These are phyloP conservation scores for Agrostemma githago DNA, from an alignment of 148 eudicot species.

Conservation along the genomic window DNA sequence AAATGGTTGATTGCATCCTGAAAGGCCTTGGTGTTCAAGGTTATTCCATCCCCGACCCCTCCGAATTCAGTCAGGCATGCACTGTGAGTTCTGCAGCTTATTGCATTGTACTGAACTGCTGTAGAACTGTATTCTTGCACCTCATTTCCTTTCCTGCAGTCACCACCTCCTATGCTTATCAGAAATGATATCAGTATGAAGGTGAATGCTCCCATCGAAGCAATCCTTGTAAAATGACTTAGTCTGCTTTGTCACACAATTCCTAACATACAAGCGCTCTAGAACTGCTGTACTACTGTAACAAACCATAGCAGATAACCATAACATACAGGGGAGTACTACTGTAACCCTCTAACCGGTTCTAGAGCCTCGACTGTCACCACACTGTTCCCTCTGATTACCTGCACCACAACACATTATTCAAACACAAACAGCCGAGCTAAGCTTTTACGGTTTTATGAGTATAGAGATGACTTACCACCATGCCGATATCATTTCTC, in stretches of 20 bases:
- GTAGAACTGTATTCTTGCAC: background rate
- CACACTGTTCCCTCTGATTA: constrained; percentile 90
- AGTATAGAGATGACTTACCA: constrained; percentile 48
- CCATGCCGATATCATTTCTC: constrained; percentile 99
- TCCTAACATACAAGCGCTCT: no score
- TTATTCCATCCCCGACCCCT: constrained; percentile 76
- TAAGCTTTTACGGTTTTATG: background rate
- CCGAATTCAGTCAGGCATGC: constrained; percentile 80
- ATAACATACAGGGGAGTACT: no score
- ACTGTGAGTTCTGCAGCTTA: constrained; percentile 59
- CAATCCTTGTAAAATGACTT: no score
- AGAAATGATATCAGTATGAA: constrained; percentile 5
- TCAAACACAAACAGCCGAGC: background rate
- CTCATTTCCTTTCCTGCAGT: constrained; percentile 7
- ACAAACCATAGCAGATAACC: constrained; percentile 10
- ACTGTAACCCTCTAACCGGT: constrained; percentile 39
- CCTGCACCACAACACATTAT: constrained; percentile 34
- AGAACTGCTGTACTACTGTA: no score
- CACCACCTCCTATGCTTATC: constrained; percentile 6
- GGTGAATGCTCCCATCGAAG: background rate
- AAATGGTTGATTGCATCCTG: constrained; percentile 59
- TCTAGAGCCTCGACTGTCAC: constrained; percentile 96
- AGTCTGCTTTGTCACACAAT: no score
- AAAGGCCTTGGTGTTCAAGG: constrained; percentile 74
- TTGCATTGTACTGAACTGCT: constrained; percentile 40